These are phyloP conservation scores for Euryodendron excelsum DNA, from an alignment of 148 eudicot genomes.

Conservation along the genomic window DNA sequence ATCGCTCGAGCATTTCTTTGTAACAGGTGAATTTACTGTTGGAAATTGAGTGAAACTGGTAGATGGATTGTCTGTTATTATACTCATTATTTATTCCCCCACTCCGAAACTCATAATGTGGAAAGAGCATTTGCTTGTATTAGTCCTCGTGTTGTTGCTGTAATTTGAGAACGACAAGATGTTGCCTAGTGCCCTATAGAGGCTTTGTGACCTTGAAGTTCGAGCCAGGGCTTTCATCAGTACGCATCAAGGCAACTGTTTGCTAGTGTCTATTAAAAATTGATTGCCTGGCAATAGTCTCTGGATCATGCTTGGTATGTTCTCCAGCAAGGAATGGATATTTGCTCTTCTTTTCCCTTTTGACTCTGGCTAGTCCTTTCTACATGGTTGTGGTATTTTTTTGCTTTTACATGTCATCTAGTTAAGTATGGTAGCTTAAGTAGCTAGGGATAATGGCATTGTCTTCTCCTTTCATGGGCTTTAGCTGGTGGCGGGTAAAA, in stretches of 20 bases:
- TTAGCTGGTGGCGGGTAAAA: too few relatives aligned
- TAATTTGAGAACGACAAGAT: background rate
- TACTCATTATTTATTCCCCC: background rate
- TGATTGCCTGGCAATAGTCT: background rate
- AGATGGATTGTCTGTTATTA: background rate
- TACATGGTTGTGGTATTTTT: too few relatives aligned
- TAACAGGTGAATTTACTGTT: background rate
- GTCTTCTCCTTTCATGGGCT: too few relatives aligned
- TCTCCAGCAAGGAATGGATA: too few relatives aligned
- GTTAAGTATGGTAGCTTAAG: too few relatives aligned
- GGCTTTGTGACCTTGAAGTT: background rate
- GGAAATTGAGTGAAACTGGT: background rate
- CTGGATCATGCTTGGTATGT: too few relatives aligned
- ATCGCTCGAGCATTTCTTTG: background rate
- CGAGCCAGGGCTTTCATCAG: background rate
- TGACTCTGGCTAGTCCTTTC: too few relatives aligned
- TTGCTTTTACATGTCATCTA: too few relatives aligned
- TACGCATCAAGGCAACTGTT: background rate
- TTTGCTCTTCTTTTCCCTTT: too few relatives aligned
- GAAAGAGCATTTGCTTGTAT: background rate
- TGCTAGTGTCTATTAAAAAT: background rate
- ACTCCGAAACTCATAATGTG: background rate
- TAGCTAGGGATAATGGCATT: too few relatives aligned
- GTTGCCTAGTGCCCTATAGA: background rate
- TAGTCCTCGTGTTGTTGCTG: background rate